A percentile compares a stretch with the other conserved stretches of the same genome.
Evolutionary conservation across 768 basidiomycete species (phyloP).

Genomic region (Serendipita indica): DNA sequence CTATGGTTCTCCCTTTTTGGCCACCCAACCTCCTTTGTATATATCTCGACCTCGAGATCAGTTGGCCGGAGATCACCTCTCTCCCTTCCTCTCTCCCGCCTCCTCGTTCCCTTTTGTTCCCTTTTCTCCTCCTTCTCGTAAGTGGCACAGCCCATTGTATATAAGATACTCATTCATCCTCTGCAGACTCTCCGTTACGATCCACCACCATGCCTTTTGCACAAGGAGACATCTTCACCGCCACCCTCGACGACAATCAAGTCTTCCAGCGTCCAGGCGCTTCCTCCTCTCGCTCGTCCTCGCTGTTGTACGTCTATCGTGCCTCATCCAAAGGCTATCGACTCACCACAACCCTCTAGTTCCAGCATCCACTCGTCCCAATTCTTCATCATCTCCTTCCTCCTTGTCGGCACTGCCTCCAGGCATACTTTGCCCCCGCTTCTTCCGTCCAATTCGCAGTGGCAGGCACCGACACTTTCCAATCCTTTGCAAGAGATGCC

Average conservation of each 20-base stretch:
- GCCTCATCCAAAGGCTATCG: not conserved
- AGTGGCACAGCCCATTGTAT: not conserved
- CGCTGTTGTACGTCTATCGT: not conserved
- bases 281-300: not conserved
- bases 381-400: not conserved
- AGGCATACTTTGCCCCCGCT: not conserved
- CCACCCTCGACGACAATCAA: not conserved
- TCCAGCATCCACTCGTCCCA: not conserved
- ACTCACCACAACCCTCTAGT: not conserved
- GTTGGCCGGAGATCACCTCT: too few species aligned
- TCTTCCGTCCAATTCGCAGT: not conserved
- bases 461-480: not conserved
- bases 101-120: not conserved
- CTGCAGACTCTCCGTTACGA: not conserved
- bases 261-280: not conserved
- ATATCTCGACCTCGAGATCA: too few species aligned
- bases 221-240: not conserved
- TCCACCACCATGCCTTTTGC: constrained; percentile 3
- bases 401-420: constrained; percentile 3
- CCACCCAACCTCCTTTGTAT: too few species aligned
- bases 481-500: not conserved
- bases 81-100: not conserved
- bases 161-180: not conserved
- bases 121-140: not conserved
- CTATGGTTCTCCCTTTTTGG: too few species aligned